Percentiles rank a stretch among this genome's conserved stretches.
Evolutionary conservation across 495 filamentous ascomycete species (phyloP).

Genomic region (Viridothelium virens): DNA sequence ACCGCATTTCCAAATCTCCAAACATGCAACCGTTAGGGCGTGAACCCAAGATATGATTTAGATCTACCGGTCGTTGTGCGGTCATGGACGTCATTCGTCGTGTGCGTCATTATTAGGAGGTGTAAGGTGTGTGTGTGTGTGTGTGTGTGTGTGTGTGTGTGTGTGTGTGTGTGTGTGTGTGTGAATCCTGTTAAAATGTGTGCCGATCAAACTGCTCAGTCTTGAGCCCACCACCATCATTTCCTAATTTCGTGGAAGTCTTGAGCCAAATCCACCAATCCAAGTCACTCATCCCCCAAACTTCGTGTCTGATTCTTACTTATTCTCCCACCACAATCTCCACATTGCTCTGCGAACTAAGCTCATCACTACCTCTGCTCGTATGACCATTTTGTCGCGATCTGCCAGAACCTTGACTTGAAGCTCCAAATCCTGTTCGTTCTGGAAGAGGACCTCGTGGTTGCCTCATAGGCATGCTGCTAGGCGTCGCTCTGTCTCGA

Average conservation of each 20-base stretch:
- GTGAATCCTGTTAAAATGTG: too few species aligned
- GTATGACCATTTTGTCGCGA: slow-evolving; percentile 73
- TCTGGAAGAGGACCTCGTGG: slow-evolving; percentile 72
- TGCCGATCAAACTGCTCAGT: too few species aligned
- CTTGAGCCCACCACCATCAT: too few species aligned
- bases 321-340: slow-evolving; percentile 4
- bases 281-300: neutral
- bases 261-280: neutral
- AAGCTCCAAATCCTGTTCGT: slow-evolving; percentile 58
- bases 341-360: slow-evolving; percentile 45
- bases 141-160: neutral
- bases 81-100: slow-evolving; percentile 12
- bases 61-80: slow-evolving; percentile 12
- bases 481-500: slow-evolving; percentile 15
- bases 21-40: slow-evolving; percentile 10
- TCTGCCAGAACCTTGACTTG: slow-evolving; percentile 27
- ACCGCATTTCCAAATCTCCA: slow-evolving; percentile 11
- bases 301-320: neutral
- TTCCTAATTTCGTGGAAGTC: neutral
- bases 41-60: slow-evolving; percentile 13
- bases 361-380: slow-evolving; percentile 71
- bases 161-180: neutral
- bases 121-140: neutral
- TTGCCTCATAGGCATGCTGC: slow-evolving; percentile 61
- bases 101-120: slow-evolving; percentile 10